These are phyloP conservation scores for Eucalyptus erythrocorys DNA, from an alignment of 345 rosid genomes.

Conservation along the genomic window DNA sequence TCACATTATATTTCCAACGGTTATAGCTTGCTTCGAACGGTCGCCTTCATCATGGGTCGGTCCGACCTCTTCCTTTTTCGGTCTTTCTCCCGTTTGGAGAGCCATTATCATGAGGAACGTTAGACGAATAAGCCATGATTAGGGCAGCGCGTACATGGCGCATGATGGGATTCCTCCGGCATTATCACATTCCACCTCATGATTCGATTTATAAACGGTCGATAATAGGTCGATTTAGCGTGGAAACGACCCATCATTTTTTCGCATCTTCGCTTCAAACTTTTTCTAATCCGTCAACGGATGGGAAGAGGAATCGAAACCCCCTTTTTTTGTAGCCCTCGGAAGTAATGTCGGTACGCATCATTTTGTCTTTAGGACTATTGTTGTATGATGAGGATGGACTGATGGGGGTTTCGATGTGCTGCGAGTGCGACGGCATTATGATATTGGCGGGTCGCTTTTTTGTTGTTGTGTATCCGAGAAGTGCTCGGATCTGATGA, in stretches of 20 bases:
- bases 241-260: background rate
- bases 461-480: background rate
- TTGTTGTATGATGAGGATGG: background rate
- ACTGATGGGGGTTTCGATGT: background rate
- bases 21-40: background rate
- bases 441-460: background rate
- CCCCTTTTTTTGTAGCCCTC: background rate
- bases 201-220: background rate
- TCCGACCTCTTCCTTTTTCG: background rate
- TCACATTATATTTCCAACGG: background rate
- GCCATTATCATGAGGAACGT: background rate
- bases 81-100: background rate
- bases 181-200: background rate
- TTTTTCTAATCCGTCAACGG: background rate
- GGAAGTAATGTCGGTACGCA: background rate
- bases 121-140: background rate
- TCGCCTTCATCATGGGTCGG: background rate
- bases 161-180: background rate
- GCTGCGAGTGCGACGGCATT: background rate
- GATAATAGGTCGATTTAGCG: background rate
- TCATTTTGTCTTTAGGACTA: background rate
- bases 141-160: background rate
- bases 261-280: background rate
- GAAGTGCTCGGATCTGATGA: background rate
- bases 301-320: background rate